Base-by-base conservation (phyloP, 2,329 filamentous ascomycete species). In the Penicillium sp. region DNA sequence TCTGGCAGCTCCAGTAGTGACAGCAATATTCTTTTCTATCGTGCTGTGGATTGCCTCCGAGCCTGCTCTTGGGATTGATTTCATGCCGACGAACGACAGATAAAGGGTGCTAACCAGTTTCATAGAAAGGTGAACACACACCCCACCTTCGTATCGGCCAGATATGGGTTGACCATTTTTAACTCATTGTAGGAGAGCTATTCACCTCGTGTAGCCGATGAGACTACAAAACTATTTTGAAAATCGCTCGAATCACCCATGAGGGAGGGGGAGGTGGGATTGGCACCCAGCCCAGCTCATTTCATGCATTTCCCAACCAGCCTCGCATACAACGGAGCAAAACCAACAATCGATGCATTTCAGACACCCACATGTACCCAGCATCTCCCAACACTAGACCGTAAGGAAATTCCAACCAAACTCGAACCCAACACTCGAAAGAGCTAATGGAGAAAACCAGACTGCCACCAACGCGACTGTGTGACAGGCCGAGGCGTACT, bases 401-500 rank as follows among this genome's bases (percentile, higher is more conserved):
- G 62, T 65, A 20, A 56, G 56, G 20, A 24, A 22, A 34, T 2
- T 13, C 16, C 26, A 34, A 13, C 4, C 1, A 18, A 18, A 42
- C 46, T 3, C 7, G 16, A 29, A 26, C 14, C 18, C 14, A 34
- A 2, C 6, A 20, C 11, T n/a, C 14, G 18, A 32, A 37, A 31
- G 24, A 38, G 26, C 42, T 42, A 60, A 51, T 37, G 35, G 42
- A 66, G 0, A 63, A 60, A 60, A 7, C 53, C 61, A 78, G 61
- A 72, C 46, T 76, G 74, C 72, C 65, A 74, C 34, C 63, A 70
- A 13, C 79, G 73, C 2, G 78, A 79, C 35, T 60, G 61, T 24
- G 75, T 83, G 7, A 78, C 78, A 2, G 80, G 80, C 3, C 75
- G 81, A 1, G 81, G 80, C 20, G 72, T 83, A 2, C 69, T 84